Percentiles rank a stretch among this genome's conserved stretches.
phyloP scores from a whole-genome alignment of 768 basidiomycete genomes.

The Lactifluus subvellereus region DNA sequence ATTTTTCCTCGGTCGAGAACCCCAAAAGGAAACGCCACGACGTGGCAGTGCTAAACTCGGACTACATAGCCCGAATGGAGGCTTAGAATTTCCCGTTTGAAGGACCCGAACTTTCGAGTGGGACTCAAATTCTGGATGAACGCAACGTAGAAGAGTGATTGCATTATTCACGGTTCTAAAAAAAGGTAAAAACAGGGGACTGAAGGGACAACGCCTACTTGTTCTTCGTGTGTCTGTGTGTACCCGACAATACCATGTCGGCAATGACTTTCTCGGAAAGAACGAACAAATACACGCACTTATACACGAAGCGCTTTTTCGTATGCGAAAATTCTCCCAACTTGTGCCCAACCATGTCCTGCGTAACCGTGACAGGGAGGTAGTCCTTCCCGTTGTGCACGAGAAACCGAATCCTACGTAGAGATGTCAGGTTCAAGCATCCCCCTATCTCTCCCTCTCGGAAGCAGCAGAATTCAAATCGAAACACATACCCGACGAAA shows the following conservation, averaged over 20 bases:
- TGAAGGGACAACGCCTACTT: constrained; percentile 28
- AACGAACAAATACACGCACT: constrained; percentile 46
- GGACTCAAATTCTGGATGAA: background rate
- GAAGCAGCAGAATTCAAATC: background rate
- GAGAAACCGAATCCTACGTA: constrained; percentile 71
- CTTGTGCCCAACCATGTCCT: constrained; percentile 99
- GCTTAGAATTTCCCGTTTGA: too few species aligned
- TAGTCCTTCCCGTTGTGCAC: constrained; percentile 96
- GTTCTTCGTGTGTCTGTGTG: constrained; percentile 39
- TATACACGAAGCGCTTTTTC: constrained; percentile 79
- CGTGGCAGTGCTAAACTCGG: too few species aligned
- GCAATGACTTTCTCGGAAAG: background rate
- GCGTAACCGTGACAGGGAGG: constrained; percentile 76
- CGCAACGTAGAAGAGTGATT: background rate
- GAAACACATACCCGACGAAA: constrained; percentile 76
- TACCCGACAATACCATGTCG: background rate
- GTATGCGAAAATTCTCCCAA: constrained; percentile 92
- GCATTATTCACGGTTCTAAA: background rate
- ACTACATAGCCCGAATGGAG: too few species aligned
- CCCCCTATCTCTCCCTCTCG: too few species aligned
- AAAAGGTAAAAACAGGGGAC: background rate
- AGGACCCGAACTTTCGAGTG: background rate
- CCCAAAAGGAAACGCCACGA: too few species aligned
- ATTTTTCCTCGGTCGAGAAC: too few species aligned
- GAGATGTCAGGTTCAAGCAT: background rate